Percentiles rank a stretch among this genome's conserved stretches.
Evolutionary conservation across 257 asterid genomes (phyloP).

Genomic region (Avicennia marina): DNA sequence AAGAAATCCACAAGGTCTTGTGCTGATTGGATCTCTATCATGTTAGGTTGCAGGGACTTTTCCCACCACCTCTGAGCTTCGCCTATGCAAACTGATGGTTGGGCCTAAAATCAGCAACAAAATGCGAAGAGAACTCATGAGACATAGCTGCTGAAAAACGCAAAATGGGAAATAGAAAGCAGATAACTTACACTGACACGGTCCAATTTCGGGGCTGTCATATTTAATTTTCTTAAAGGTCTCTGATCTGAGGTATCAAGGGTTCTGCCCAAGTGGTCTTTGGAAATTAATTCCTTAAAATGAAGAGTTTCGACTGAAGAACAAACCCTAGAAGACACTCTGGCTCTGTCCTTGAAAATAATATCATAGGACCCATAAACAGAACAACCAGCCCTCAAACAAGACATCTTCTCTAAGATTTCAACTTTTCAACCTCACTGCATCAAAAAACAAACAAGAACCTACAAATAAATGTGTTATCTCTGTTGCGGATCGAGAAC

Average conservation of each 20-base stretch:
- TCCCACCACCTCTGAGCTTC: constrained; percentile 82
- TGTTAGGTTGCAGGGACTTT: constrained; percentile 54
- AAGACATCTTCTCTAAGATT: constrained; percentile 48
- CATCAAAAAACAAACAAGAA: constrained; percentile 16
- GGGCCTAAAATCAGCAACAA: constrained; percentile 41
- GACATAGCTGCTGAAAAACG: neutral
- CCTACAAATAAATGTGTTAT: constrained; percentile 11
- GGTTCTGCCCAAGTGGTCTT: constrained; percentile 32
- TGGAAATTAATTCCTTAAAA: constrained; percentile 38
- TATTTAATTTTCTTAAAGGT: constrained; percentile 4
- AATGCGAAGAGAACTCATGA: neutral
- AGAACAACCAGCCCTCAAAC: constrained; percentile 44
- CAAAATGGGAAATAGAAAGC: neutral
- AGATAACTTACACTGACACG: constrained; percentile 42
- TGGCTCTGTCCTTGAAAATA: constrained; percentile 27
- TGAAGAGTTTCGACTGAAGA: constrained; percentile 43
- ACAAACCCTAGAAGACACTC: constrained; percentile 24
- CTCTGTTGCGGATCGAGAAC: constrained; percentile 26
- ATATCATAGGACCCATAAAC: constrained; percentile 38
- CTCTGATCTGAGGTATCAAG: constrained; percentile 31
- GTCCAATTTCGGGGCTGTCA: constrained; percentile 28
- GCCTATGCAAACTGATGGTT: constrained; percentile 34
- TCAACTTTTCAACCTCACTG: constrained; percentile 21
- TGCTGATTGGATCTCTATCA: constrained; percentile 77
- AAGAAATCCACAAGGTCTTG: constrained; percentile 55